Conservation (phyloP, 2,329 filamentous ascomycete species). For the Sporothrix brunneoviolacea region DNA sequence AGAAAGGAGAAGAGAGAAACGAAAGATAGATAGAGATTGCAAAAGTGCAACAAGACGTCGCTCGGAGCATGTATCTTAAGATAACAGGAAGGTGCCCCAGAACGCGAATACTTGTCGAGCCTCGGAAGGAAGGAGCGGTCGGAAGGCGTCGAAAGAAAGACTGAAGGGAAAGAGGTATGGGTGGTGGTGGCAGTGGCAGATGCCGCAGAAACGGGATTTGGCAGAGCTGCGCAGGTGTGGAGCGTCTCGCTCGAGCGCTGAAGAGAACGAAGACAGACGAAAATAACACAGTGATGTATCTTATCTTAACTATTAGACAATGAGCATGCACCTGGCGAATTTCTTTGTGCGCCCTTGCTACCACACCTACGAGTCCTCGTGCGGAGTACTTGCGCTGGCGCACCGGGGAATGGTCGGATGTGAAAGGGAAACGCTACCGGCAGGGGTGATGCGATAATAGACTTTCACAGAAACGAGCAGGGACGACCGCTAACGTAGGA, state of each 20-base stretch:
- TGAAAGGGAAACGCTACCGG: neutral
- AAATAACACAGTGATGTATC: no score
- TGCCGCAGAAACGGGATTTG: slow-evolving; percentile 1
- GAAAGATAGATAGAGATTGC: neutral
- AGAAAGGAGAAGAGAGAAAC: neutral
- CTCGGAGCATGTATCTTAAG: neutral
- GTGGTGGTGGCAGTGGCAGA: no score
- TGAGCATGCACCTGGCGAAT: no score
- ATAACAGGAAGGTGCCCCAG: slow-evolving; percentile 5
- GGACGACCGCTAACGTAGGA: no score
- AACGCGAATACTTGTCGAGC: neutral
- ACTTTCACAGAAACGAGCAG: no score
- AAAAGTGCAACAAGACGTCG: neutral
- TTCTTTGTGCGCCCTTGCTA: no score
- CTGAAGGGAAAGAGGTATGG: neutral
- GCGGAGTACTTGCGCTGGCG: no score
- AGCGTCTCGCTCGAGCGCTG: no score
- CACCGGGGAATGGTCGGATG: neutral
- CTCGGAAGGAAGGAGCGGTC: slow-evolving; percentile 6
- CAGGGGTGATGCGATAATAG: no score
- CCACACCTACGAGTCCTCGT: no score
- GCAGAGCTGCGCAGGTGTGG: slow-evolving; percentile 1
- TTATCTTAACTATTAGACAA: no score
- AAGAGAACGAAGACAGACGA: no score
- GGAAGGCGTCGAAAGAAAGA: neutral